Conservation (phyloP, 805 yeast genomes). For the Scheffersomyces coipomensis region DNA sequence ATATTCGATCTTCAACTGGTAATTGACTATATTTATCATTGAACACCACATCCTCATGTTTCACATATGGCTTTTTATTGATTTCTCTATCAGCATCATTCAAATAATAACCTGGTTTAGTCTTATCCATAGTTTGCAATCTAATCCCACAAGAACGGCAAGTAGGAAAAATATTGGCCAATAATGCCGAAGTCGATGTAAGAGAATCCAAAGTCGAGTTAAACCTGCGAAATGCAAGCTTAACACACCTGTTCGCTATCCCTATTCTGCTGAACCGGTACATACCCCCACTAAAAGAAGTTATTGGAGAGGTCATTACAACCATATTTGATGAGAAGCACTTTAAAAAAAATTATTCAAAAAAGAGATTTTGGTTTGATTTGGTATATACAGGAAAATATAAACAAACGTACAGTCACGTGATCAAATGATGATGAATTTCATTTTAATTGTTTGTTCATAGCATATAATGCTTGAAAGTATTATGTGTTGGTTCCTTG, state of each 20-base stretch:
- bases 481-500: too few species aligned
- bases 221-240: not conserved
- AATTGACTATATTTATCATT: conserved; percentile 14
- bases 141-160: conserved; percentile 61
- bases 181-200: conserved; percentile 4
- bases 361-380: too few species aligned
- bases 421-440: too few species aligned
- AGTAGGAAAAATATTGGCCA: conserved; percentile 11
- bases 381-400: too few species aligned
- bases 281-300: too few species aligned
- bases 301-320: too few species aligned
- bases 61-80: conserved; percentile 6
- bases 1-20: conserved; percentile 22
- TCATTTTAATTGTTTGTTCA: too few species aligned
- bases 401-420: too few species aligned
- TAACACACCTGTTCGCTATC: not conserved
- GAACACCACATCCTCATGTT: conserved; percentile 23
- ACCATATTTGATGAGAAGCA: too few species aligned
- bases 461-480: too few species aligned
- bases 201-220: not conserved
- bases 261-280: too few species aligned
- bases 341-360: too few species aligned
- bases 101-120: conserved; percentile 43
- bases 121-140: conserved; percentile 41
- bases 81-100: not conserved